These are phyloP conservation scores for Tuber brumale DNA, from an alignment of 495 filamentous ascomycete genomes.

Conservation along the genomic window DNA sequence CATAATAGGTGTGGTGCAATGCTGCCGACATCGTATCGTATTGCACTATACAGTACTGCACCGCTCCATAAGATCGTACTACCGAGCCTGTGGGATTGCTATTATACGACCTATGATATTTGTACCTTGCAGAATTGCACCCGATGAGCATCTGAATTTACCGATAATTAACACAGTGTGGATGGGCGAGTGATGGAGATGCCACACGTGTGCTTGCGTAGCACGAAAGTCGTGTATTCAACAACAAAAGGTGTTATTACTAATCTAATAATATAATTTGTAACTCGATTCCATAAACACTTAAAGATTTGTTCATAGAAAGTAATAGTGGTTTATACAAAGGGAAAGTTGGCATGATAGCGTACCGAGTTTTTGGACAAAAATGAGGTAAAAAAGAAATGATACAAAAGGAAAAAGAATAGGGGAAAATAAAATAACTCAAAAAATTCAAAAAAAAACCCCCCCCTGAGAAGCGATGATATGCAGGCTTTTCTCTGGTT, in stretches of 20 bases:
- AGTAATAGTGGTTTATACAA: not conserved
- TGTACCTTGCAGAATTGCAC: not conserved
- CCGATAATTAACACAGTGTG: not conserved
- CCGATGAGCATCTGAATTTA: not conserved
- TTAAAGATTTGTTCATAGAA: not conserved
- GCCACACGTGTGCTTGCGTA: not conserved
- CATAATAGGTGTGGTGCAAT: not conserved
- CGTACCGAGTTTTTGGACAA: slow-evolving; percentile 20
- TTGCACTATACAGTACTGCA: not conserved
- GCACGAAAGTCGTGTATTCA: not conserved
- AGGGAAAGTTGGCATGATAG: slow-evolving; percentile 18
- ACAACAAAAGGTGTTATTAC: not conserved
- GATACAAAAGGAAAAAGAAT: slow-evolving; percentile 8
- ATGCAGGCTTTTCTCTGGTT: not conserved
- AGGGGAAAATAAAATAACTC: no score
- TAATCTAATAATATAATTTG: slow-evolving; percentile 13
- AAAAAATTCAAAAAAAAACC: no score
- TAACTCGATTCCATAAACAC: slow-evolving; percentile 5
- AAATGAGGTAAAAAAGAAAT: slow-evolving; percentile 15
- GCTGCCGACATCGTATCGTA: not conserved
- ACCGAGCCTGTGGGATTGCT: not conserved
- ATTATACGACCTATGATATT: no score
- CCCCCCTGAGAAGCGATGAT: not conserved
- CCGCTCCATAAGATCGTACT: not conserved
- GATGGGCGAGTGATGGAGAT: not conserved